These are phyloP conservation scores for Mesostigma viride DNA, from an alignment of 139 green algal species.

Conservation along the genomic window DNA sequence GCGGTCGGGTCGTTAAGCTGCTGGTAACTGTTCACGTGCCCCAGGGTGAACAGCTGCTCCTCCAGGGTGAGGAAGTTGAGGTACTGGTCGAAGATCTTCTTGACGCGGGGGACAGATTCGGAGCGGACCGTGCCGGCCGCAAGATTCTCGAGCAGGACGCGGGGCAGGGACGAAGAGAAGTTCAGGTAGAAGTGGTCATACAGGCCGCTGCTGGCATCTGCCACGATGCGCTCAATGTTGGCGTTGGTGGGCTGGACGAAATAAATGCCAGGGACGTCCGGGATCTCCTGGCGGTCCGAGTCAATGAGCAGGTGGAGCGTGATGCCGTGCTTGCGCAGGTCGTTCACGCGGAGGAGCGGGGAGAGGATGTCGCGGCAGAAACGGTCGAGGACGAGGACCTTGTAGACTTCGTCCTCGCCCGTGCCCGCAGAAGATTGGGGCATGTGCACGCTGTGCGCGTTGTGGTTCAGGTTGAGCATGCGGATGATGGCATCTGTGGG, in stretches of 20 bases:
- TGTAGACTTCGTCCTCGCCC: slow-evolving; percentile 62
- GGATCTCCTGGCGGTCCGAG: slow-evolving; percentile 73
- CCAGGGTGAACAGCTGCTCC: slow-evolving; percentile 75
- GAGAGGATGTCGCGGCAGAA: slow-evolving; percentile 81
- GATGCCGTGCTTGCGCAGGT: slow-evolving; percentile 80
- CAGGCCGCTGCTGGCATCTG: slow-evolving; percentile 56
- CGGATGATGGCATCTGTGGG: slow-evolving; percentile 38
- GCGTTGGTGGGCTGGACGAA: slow-evolving; percentile 61
- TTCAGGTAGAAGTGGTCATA: slow-evolving; percentile 92
- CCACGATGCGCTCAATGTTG: slow-evolving; percentile 54
- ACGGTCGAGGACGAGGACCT: slow-evolving; percentile 87
- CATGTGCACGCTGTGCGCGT: too few relatives aligned
- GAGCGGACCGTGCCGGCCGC: slow-evolving; percentile 47
- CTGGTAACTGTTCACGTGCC: slow-evolving; percentile 64
- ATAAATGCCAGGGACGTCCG: slow-evolving; percentile 94
- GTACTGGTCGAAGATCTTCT: slow-evolving; percentile 78
- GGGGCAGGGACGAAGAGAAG: slow-evolving; percentile 62
- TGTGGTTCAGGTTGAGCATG: slow-evolving; percentile 39
- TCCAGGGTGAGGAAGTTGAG: slow-evolving; percentile 81
- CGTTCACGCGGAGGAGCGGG: slow-evolving; percentile 73
- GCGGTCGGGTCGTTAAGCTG: slow-evolving; percentile 82
- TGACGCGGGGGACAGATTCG: slow-evolving; percentile 29
- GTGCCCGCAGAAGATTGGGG: too few relatives aligned
- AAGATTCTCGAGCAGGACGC: slow-evolving; percentile 60
- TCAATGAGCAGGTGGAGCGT: slow-evolving; percentile 89